These are phyloP conservation scores for Candida oleophila DNA, from an alignment of 805 yeast genomes.

Conservation along the genomic window DNA sequence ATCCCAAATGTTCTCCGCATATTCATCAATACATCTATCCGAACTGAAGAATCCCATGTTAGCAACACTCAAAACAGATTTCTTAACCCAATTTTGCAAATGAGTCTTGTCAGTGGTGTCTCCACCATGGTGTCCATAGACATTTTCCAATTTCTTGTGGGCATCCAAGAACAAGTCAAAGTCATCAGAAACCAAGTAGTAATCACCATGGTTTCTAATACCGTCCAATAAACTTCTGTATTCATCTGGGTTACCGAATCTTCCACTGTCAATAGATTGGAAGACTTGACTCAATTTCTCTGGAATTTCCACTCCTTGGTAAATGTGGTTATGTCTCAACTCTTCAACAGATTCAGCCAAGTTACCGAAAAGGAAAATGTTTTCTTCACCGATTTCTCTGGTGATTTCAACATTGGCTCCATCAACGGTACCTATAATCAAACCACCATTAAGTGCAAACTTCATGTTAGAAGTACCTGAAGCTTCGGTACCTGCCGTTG, in stretches of 20 bases:
- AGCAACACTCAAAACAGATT: conserved; percentile 77
- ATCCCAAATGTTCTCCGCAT: conserved; percentile 91
- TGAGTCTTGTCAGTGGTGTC: conserved; percentile 48
- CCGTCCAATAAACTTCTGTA: conserved; percentile 68
- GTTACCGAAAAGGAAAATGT: conserved; percentile 88
- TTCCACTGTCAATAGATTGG: conserved; percentile 61
- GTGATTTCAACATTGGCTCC: conserved; percentile 97
- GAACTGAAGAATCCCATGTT: conserved; percentile 91
- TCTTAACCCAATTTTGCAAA: conserved; percentile 69
- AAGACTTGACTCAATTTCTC: conserved; percentile 62
- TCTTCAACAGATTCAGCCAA: conserved; percentile 88
- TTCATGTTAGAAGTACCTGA: conserved; percentile 97
- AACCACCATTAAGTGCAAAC: conserved; percentile 90
- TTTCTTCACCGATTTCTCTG: conserved; percentile 90
- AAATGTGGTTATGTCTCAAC: conserved; percentile 71
- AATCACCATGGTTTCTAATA: conserved; percentile 73
- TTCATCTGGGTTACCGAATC: conserved; percentile 69
- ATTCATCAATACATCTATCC: conserved; percentile 88
- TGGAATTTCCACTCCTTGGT: conserved; percentile 59
- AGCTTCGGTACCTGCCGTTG: conserved; percentile 97
- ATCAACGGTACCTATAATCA: conserved; percentile 92
- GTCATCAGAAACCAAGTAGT: conserved; percentile 85
- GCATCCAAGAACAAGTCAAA: conserved; percentile 85
- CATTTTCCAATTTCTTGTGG: conserved; percentile 72
- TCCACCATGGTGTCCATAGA: conserved; percentile 50